phyloP scores from a whole-genome alignment of 2,329 filamentous ascomycete genomes.

The Sordariomycetes sp. region DNA sequence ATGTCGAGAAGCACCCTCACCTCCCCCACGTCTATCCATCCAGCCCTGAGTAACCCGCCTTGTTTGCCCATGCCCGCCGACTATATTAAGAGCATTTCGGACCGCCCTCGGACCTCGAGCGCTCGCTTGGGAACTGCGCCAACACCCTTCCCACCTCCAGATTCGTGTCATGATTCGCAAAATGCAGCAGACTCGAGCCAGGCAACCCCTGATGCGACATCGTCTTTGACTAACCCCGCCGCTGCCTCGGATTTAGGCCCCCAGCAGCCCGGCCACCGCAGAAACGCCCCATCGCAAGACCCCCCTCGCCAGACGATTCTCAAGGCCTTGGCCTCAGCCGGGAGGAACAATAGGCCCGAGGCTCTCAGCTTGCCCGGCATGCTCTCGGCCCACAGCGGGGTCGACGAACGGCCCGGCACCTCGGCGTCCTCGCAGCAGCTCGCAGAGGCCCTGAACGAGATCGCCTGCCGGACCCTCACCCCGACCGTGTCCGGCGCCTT shows the following conservation, averaged over 20 bases:
- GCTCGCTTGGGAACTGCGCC: slow-evolving; percentile 11
- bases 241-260: background rate
- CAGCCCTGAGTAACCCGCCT: slow-evolving; percentile 29
- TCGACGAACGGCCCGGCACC: slow-evolving; percentile 26
- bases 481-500: slow-evolving; percentile 30
- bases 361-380: slow-evolving; percentile 52
- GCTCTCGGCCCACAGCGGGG: slow-evolving; percentile 32
- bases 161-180: slow-evolving; percentile 9
- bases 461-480: slow-evolving; percentile 24
- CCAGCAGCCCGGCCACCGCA: slow-evolving; percentile 23
- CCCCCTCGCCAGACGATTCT: slow-evolving; percentile 72
- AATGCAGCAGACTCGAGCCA: slow-evolving; percentile 7
- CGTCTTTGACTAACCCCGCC: slow-evolving; percentile 3
- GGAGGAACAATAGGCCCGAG: slow-evolving; percentile 50
- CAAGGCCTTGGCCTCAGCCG: slow-evolving; percentile 65
- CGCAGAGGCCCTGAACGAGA: slow-evolving; percentile 46
- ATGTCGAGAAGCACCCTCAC: slow-evolving; percentile 22
- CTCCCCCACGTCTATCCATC: slow-evolving; percentile 40
- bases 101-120: slow-evolving; percentile 14
- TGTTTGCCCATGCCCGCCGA: slow-evolving; percentile 9
- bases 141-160: slow-evolving; percentile 8
- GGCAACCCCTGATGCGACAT: slow-evolving; percentile 1
- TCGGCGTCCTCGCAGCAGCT: slow-evolving; percentile 47
- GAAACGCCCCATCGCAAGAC: slow-evolving; percentile 48
- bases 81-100: slow-evolving; percentile 15